Evolutionary conservation across 2,329 filamentous ascomycete genomes (phyloP), one percentile per base, ranked within the genome.

Genomic region (Tolypocladium album): DNA sequence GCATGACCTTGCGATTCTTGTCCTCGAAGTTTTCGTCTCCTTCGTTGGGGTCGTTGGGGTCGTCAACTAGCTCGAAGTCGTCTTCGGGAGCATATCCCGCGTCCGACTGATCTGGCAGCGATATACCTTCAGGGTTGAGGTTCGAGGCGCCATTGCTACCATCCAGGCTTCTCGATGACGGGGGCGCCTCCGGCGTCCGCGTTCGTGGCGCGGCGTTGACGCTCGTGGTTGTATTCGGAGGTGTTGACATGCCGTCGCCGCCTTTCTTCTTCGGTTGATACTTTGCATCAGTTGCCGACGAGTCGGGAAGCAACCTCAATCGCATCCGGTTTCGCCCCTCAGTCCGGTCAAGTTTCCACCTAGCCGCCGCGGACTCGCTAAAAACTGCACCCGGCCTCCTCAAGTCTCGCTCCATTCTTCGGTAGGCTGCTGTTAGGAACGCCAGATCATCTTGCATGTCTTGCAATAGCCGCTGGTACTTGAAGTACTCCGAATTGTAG

Each of bases 1-100:
- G 85, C 91, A 97, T 95, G 53, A 99, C 93, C 73, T 97, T 97
- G 53, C 95, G 85, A 69, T 99, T 97, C 77, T 97, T 97, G 73
- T 99, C 95, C 73, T 99, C 95, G 63, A 95, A 95, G 1, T 87
- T 88, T 65, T 88, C 85, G 17, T 86, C 84, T 1, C 75, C 79
- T 55, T 94, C 91, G 34, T 90, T 84, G 47, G 88, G 85, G 60
- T 93, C 89, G 67, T 92, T 92, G 0, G 93, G 92, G 62, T 97
- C 93, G 62, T 97, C 92, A 8, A 99, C 88, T 65, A 99, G 85
- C 74, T 99, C 94, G 69, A 96, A 99, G 65, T 95, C 95, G 55
- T 97, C 94, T 60, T 97, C 94, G 0, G 87, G 67, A 0, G 66
- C 60, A 34, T 69, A 68, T 5, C 64, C 64, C n/a, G 69, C 63